Conservation (phyloP, 495 filamentous ascomycete genomes). For the Amphirosellinia nigrospora region DNA sequence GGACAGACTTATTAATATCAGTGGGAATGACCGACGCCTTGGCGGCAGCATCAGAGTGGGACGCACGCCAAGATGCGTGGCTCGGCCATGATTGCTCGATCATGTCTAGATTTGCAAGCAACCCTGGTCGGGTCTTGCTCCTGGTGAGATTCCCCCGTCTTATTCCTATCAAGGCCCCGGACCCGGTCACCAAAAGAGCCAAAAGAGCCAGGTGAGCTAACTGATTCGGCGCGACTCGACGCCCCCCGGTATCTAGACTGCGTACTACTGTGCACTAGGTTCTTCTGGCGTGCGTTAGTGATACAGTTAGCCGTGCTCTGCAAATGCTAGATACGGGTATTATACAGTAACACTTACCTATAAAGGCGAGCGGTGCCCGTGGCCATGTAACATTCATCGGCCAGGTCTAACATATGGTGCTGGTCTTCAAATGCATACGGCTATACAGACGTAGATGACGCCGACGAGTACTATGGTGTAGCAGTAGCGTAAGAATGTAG, state of each 20-base stretch:
- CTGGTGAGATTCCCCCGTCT: slow-evolving; percentile 2
- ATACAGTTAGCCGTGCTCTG: no score
- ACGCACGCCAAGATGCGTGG: slow-evolving; percentile 14
- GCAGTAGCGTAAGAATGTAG: no score
- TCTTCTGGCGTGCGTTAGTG: neutral
- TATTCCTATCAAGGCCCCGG: slow-evolving; percentile 19
- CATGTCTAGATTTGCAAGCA: slow-evolving; percentile 3
- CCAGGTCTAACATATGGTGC: no score
- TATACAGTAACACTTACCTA: neutral
- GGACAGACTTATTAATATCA: slow-evolving; percentile 20
- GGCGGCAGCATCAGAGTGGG: slow-evolving; percentile 6
- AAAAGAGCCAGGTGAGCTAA: neutral
- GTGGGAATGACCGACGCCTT: no score
- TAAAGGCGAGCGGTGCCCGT: neutral
- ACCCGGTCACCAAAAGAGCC: slow-evolving; percentile 1
- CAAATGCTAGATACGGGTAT: neutral
- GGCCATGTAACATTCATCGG: no score
- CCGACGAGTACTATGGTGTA: no score
- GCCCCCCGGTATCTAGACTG: neutral
- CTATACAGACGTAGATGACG: neutral
- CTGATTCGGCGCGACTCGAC: neutral
- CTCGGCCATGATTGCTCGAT: slow-evolving; percentile 21
- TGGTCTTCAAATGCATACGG: neutral
- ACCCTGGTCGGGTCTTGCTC: neutral
- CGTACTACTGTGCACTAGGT: neutral